phyloP scores from a whole-genome alignment of 1,284 basidiomycete genomes.

The Blastosporella zonata region DNA sequence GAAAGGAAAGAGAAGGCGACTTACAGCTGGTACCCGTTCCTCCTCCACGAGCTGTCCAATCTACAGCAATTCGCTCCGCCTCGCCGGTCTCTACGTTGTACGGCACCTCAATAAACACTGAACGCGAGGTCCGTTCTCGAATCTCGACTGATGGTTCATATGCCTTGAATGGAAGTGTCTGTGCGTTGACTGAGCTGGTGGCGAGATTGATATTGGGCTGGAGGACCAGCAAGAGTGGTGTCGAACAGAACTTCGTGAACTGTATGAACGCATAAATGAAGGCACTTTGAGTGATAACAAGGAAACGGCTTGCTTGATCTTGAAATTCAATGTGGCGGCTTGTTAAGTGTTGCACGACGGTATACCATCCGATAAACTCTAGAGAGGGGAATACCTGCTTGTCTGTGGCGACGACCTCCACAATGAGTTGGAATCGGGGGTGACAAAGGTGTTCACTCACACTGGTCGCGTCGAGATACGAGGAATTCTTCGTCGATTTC shows the following conservation, averaged over 20 bases:
- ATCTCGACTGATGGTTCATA: constrained; percentile 88
- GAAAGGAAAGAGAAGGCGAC: constrained; percentile 26
- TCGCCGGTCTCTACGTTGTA: constrained; percentile 96
- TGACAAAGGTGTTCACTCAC: constrained; percentile 44
- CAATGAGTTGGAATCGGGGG: not conserved
- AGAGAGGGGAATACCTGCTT: constrained; percentile 97
- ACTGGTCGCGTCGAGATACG: constrained; percentile 83
- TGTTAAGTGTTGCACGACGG: constrained; percentile 72
- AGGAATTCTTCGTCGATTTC: constrained; percentile 82
- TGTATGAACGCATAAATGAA: constrained; percentile 25
- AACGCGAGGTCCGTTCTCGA: constrained; percentile 69
- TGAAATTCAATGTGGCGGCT: constrained; percentile 78
- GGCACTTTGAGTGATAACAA: not conserved
- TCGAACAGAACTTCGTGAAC: constrained; percentile 73
- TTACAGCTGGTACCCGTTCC: constrained; percentile 76
- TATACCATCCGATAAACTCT: constrained; percentile 97
- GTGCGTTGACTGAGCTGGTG: constrained; percentile 54
- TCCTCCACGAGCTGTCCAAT: constrained; percentile 91
- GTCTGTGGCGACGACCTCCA: constrained; percentile 50
- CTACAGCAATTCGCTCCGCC: constrained; percentile 96
- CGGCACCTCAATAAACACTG: constrained; percentile 78
- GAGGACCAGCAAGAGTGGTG: constrained; percentile 72
- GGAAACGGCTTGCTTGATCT: constrained; percentile 61
- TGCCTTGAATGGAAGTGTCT: constrained; percentile 82
- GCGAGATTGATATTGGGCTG: constrained; percentile 50